Percentiles rank a stretch among this genome's conserved stretches.
These are phyloP conservation scores for Phaeomoniella chlamydospora DNA, from an alignment of 2,329 filamentous ascomycete species.

Conservation along the genomic window DNA sequence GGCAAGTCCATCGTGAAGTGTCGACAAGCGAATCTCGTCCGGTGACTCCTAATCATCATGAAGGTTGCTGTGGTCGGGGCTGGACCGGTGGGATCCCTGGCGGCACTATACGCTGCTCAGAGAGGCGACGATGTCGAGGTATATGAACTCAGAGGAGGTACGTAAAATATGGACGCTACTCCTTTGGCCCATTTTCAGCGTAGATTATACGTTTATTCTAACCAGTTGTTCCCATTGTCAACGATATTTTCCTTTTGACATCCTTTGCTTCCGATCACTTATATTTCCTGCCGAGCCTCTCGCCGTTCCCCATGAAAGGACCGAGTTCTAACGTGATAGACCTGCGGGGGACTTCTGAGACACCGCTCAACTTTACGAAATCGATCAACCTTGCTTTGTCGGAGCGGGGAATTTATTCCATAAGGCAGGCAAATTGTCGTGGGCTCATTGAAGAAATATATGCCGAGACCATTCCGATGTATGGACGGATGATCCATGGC, in stretches of 20 bases:
- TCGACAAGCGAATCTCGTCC: too few species aligned
- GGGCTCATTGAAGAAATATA: conserved; percentile 62
- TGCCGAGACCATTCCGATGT: conserved; percentile 74
- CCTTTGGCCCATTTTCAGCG: conserved; percentile 4
- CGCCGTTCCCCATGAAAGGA: background rate
- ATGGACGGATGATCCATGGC: conserved; percentile 91
- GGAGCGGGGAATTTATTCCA: conserved; percentile 81
- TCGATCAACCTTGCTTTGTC: conserved; percentile 97
- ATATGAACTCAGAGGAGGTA: conserved; percentile 86
- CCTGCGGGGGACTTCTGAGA: conserved; percentile 67
- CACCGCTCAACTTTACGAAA: conserved; percentile 86
- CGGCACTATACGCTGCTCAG: conserved; percentile 80
- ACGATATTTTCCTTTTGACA: background rate
- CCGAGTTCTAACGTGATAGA: conserved; percentile 37
- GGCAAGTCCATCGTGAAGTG: too few species aligned
- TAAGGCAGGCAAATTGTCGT: conserved; percentile 53
- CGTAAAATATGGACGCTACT: too few species aligned
- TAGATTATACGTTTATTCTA: conserved; percentile 1
- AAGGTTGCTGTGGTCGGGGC: conserved; percentile 80
- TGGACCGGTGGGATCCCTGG: conserved; percentile 82
- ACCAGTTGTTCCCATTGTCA: background rate
- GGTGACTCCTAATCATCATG: too few species aligned
- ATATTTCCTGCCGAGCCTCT: background rate
- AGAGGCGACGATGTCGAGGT: conserved; percentile 82
- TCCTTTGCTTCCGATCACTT: too few species aligned